These are phyloP conservation scores for Colletotrichum abscissum DNA, from an alignment of 2,329 filamentous ascomycete genomes.

Conservation along the genomic window DNA sequence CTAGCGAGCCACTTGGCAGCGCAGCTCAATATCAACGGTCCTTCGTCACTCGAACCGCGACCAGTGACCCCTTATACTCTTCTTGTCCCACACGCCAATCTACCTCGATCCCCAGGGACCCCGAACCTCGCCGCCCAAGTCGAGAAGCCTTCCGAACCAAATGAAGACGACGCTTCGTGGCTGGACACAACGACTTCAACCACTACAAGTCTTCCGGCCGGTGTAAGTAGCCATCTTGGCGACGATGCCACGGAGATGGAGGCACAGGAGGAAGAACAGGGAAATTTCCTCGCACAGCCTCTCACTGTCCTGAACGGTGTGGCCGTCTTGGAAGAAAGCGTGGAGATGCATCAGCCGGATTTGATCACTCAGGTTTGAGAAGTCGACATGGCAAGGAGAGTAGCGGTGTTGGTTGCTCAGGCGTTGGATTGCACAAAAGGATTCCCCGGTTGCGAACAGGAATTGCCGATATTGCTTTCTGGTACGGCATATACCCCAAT, in stretches of 20 bases:
- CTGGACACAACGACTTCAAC: constrained; percentile 8
- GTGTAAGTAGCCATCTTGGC: not conserved
- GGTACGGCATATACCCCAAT: not conserved
- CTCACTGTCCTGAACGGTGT: constrained; percentile 63
- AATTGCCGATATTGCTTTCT: not conserved
- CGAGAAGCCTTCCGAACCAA: not conserved
- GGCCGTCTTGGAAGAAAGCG: constrained; percentile 67
- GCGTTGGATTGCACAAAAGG: constrained; percentile 20
- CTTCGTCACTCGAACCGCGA: not conserved
- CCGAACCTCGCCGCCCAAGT: constrained; percentile 1
- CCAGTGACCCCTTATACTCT: not conserved
- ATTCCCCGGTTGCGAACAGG: not conserved
- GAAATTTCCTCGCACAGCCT: constrained; percentile 50
- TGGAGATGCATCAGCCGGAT: constrained; percentile 59
- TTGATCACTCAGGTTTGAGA: constrained; percentile 48
- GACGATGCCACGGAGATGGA: constrained; percentile 40
- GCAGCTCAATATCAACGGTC: not conserved
- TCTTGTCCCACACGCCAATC: not conserved
- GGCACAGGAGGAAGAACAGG: constrained; percentile 44
- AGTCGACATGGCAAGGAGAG: not conserved
- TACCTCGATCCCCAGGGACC: constrained; percentile 32
- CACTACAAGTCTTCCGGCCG: not conserved
- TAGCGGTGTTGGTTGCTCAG: not conserved
- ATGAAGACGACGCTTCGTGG: constrained; percentile 8
- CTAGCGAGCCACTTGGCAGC: not conserved